Evolutionary conservation across 306 rosid species (phyloP).

Genomic region (Morella rubra): DNA sequence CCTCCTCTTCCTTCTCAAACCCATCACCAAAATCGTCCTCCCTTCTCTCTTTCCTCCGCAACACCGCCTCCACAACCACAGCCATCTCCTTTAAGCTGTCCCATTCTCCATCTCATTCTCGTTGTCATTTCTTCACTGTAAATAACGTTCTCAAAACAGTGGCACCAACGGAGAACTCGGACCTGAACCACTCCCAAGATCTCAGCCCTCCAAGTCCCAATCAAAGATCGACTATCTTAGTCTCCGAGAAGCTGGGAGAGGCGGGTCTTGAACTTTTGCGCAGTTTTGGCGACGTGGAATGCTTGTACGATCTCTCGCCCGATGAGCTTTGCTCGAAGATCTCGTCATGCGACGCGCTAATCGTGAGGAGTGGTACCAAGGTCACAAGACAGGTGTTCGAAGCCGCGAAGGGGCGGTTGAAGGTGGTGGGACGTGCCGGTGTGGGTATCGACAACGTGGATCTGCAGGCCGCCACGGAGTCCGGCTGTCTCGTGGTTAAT

Average conservation of each 20-base stretch:
- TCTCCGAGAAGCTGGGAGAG: conserved; percentile 85
- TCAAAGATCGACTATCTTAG: conserved; percentile 51
- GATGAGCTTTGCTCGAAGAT: conserved; percentile 69
- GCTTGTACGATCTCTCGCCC: conserved; percentile 51
- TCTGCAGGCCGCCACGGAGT: conserved; percentile 90
- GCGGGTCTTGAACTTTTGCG: conserved; percentile 67
- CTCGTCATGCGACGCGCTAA: conserved; percentile 68
- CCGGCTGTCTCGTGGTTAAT: conserved; percentile 82
- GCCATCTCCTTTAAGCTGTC: conserved; percentile 31
- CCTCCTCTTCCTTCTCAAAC: conserved; percentile 9
- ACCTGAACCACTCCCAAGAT: conserved; percentile 4
- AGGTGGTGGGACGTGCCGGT: conserved; percentile 94
- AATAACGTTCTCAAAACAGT: conserved; percentile 39
- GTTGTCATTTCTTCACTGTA: conserved; percentile 18
- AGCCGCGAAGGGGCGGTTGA: conserved; percentile 66
- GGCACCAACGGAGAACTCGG: conserved; percentile 10
- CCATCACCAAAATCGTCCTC: conserved; percentile 23
- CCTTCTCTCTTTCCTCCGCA: conserved; percentile 44
- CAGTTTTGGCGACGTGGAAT: conserved; percentile 58
- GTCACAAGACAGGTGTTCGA: conserved; percentile 67
- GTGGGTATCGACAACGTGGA: conserved; percentile 95
- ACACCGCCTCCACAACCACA: conserved; percentile 21
- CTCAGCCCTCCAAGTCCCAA: background rate
- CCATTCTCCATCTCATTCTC: background rate
- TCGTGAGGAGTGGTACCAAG: conserved; percentile 85